Evolutionary conservation across 768 basidiomycete species (phyloP).

Genomic region (Rubroboletus pulcherrimus): DNA sequence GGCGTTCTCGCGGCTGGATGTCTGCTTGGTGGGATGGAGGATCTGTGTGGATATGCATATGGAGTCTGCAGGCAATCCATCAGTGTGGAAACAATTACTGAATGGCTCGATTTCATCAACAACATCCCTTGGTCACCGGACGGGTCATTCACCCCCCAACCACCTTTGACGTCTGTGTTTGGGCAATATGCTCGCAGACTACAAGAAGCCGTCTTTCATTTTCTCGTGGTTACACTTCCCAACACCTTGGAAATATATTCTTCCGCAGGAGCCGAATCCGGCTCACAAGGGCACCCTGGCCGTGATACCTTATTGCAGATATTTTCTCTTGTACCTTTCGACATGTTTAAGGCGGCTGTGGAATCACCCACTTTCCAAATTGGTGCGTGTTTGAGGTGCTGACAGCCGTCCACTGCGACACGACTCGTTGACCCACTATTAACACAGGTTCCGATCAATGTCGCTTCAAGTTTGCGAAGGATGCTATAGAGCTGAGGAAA

Average conservation of each 20-base stretch:
- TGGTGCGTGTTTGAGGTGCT: constrained; percentile 42
- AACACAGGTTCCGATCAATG: constrained; percentile 72
- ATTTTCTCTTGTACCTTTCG: constrained; percentile 80
- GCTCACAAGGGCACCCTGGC: constrained; percentile 36
- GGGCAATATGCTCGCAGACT: constrained; percentile 74
- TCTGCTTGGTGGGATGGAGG: constrained; percentile 83
- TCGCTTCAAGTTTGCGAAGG: constrained; percentile 90
- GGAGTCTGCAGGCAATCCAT: constrained; percentile 74
- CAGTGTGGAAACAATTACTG: constrained; percentile 65
- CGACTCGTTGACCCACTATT: constrained; percentile 12
- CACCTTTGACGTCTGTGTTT: constrained; percentile 57
- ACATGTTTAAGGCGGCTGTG: constrained; percentile 79
- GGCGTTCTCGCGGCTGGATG: constrained; percentile 82
- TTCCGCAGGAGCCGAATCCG: constrained; percentile 36
- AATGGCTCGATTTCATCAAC: constrained; percentile 78
- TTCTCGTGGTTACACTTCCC: constrained; percentile 72
- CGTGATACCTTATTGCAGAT: constrained; percentile 71
- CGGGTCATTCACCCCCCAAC: constrained; percentile 42
- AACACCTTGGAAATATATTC: constrained; percentile 55
- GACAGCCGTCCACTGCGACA: constrained; percentile 4
- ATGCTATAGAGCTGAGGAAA: constrained; percentile 80
- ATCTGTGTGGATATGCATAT: constrained; percentile 77
- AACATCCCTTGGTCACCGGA: constrained; percentile 46
- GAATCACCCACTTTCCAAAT: constrained; percentile 79
- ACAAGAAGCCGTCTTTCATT: constrained; percentile 74